Base-by-base conservation (phyloP, 2,329 filamentous ascomycete species). In the Keithomyces neogunnii region DNA sequence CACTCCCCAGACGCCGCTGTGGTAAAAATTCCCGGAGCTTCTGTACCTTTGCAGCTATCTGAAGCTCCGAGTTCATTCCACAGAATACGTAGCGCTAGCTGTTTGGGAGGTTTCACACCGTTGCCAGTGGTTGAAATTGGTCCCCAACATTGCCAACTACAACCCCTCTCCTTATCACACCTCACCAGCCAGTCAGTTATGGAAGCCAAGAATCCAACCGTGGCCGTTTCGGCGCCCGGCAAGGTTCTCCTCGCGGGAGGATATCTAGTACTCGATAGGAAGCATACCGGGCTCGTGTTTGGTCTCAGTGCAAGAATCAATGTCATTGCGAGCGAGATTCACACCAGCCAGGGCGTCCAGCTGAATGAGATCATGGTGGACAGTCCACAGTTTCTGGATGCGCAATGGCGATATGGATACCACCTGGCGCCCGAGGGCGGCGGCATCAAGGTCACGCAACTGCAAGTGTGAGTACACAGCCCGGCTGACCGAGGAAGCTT, bases 221-320 rank as follows among this genome's bases (percentile, higher is more conserved):
- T 70, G 46, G 85, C 84, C 63, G 81, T 95, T 58, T 97, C 93
- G 56, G 92, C 93, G 28, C 93, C 93, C 19, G 93, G 93, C 60
- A 99, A 99, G 74, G 93, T 99, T 54, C 81, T 99, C 57, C 80
- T 97, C 50, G 89, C 92, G 3, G 93, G 93, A 56, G 93, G 93
- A 55, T 99, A 97, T 70, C 83, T 97, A 45, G 92, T 96, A 28
- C 84, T 99, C 45, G 92, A 97, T 72, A 83, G 88, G 55, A 75
- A 80, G 55, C 90, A 96, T 69, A 93, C 87, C 3, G 92, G 85
- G 31, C 71, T 89, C 50, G 78, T 89, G 55, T 78, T 85, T 62
- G 83, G 83, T 32, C 77, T 88, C 51, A 80, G 80, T 62, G 81
- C 84, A 44, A 74, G 84, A 56, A 84, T 88, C 70, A 84, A 84